Base-by-base conservation (phyloP, 1,139 yeast genomes). In the Kluyveromyces marxianus region DNA sequence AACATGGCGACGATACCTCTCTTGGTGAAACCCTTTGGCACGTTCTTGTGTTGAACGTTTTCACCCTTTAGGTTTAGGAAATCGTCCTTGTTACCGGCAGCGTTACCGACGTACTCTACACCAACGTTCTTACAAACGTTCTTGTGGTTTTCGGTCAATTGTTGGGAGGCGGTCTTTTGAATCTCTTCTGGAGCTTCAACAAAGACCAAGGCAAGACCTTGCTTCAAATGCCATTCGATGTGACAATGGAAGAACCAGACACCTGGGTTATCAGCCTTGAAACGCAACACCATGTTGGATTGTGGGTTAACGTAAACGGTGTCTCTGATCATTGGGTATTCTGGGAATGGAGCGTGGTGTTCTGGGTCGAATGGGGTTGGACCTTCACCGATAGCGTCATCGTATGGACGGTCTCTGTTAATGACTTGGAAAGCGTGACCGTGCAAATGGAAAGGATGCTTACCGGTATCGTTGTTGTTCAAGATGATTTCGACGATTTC, bases 181-280 rank as follows among this genome's bases (percentile, higher is more conserved):
- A 90, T 72, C 50, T 74, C 75, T 7, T 60, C 54, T 25, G 96
- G 96, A 36, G 87, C 89, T 68, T 87, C 96, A 43, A 87, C 70
- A 40, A 86, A 70, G n/a, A 74, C 71, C 49, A 84, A 61, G 36
- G 89, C 90, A 50, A 88, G 74, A 51, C 96, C 96, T 67, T 87
- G 96, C 58, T 79, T 81, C 71, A 88, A 75, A 70, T 88, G 96
- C 96, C 96, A 88, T 59, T 88, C 96, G 54, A 88, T 82, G 59
- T 88, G 96, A 69, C 96, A 89, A 65, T 88, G 96, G 86, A 88
- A 88, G 59, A 83, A 73, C 95, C 95, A 87, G 37, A 86, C 88
- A 58, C 96, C 96, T 28, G 96, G 96, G 64, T 87, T 86, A 58
- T 83, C 79, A 44, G 95, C 87, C 54, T 72, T 75, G 68, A 86